phyloP scores from a whole-genome alignment of 306 rosid genomes.

The Elaeagnus macrophylla region DNA sequence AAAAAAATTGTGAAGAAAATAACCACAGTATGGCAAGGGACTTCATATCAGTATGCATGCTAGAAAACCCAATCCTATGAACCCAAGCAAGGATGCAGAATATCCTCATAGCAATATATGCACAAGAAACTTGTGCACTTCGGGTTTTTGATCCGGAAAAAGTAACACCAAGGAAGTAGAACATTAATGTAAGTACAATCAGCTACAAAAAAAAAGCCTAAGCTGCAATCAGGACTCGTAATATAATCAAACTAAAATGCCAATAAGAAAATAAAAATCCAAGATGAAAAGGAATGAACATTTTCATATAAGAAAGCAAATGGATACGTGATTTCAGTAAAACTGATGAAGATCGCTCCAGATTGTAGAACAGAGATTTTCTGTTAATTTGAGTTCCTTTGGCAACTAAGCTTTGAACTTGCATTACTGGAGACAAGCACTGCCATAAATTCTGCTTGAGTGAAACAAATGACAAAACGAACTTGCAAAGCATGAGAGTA shows the following conservation, averaged over 20 bases:
- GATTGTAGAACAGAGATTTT: constrained; percentile 45
- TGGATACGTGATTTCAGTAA: constrained; percentile 66
- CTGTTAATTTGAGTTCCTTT: constrained; percentile 37
- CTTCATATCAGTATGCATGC: too few relatives aligned
- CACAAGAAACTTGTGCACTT: background rate
- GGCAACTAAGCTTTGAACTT: constrained; percentile 10
- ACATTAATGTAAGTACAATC: background rate
- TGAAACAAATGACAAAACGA: constrained; percentile 9
- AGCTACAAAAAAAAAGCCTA: background rate
- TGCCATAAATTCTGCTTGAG: constrained; percentile 32
- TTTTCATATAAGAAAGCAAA: background rate
- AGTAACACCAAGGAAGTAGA: background rate
- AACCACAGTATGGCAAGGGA: too few relatives aligned
- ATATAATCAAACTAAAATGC: background rate
- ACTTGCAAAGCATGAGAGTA: background rate
- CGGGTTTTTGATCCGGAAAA: background rate
- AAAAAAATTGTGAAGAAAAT: too few relatives aligned
- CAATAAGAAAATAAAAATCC: background rate
- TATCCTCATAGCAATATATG: background rate
- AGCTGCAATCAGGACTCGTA: background rate
- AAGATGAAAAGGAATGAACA: background rate
- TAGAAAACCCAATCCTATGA: background rate
- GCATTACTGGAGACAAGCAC: constrained; percentile 44
- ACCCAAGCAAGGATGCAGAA: constrained; percentile 3
- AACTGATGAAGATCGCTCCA: constrained; percentile 36